phyloP scores from a whole-genome alignment of 2,329 filamentous ascomycete genomes.

The Coniochaeta sp. region DNA sequence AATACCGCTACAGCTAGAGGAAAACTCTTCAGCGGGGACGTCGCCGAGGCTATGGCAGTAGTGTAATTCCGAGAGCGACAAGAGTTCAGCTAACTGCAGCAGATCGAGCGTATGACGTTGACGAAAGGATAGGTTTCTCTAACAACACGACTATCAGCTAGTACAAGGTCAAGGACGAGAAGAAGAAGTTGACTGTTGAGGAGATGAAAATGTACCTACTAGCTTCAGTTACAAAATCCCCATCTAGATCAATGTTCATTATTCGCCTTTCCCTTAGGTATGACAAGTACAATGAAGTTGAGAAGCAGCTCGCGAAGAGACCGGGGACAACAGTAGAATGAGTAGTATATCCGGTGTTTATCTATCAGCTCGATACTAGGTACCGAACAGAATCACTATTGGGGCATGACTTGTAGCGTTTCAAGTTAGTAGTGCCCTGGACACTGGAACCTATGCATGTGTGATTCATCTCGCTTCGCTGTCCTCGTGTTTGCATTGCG shows the following conservation, averaged over 20 bases:
- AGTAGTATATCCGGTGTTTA: background rate
- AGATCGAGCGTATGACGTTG: constrained; percentile 53
- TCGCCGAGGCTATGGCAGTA: constrained; percentile 39
- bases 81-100: constrained; percentile 50
- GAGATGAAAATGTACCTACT: constrained; percentile 57
- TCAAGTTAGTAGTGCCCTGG: too few relatives aligned
- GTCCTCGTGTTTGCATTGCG: too few relatives aligned
- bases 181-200: constrained; percentile 57
- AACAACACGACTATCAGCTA: constrained; percentile 46
- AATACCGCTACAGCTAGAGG: constrained; percentile 58
- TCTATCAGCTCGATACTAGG: background rate
- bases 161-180: constrained; percentile 57
- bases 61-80: constrained; percentile 43
- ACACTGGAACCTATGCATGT: too few relatives aligned
- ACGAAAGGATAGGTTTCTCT: constrained; percentile 58
- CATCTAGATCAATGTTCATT: background rate
- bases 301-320: constrained; percentile 34
- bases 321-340: background rate
- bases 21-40: constrained; percentile 50
- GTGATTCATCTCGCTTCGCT: too few relatives aligned
- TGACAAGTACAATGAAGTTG: constrained; percentile 51
- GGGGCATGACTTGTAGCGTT: background rate
- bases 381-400: background rate
- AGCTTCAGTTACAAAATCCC: background rate
- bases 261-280: constrained; percentile 31